Evolutionary conservation across 2,329 filamentous ascomycete species (phyloP), one percentile per base, ranked within the genome.

Genomic region (Colletotrichum ledebouriae): DNA sequence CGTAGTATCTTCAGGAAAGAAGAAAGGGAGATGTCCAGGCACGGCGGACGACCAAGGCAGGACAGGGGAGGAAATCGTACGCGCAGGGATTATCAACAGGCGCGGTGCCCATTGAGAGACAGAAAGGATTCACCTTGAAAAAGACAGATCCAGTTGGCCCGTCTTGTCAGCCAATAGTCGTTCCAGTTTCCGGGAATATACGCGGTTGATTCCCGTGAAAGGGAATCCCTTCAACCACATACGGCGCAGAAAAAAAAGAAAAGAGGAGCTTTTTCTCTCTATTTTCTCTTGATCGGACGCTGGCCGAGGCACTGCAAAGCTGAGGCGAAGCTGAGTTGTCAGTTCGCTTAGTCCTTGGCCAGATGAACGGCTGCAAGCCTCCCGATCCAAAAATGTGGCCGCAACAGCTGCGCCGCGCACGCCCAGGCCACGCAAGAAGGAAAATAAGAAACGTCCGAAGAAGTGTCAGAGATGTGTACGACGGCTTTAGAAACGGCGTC

Each of bases 241-340:
- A 58, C 37, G 59, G 64, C 64, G 34, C 58, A 17, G 64, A 59
- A 7, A 29, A 29, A 55, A 64, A 49, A 22, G 22, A 22, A 22
- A 22, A 4, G 4, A 22, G 33, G 5, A 25, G 5, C 4, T 25
- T 25, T 25, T 25, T 22, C 22, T 25, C 25, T 25, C 25, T 25
- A n/a, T 65, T 11, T 37, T 65, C 13, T 37, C 20, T 52, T 52
- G 12, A 34, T 34, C 65, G 60, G 65, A 64, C 37, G 33, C 60
- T 68, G 60, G 15, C 65, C 65, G 60, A 68, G 47, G 65, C 53
- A 65, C 29, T 64, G 65, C 60, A 65, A 4, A 53, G 34, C 22
- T 49, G 53, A 34, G 65, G 65, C 46, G 61, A 65, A 64, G 61
- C 60, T 12, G 52, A 15, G 12, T 9, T 17, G 17, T 17, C 17